Conservation (phyloP, 257 asterid species). For the Solanum pinnatisectum region DNA sequence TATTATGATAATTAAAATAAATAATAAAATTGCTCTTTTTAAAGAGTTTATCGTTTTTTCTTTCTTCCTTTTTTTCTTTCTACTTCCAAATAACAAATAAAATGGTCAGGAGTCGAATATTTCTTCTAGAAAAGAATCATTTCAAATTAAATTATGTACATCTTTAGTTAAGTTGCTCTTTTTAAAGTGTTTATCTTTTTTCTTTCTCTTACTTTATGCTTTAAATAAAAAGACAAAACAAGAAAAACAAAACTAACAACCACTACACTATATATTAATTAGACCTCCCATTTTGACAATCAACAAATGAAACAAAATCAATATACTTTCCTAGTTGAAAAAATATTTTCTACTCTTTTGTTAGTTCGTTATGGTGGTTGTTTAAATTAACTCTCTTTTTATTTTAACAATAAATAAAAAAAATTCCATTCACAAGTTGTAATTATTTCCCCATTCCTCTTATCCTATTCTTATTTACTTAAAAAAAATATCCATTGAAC, state of each 20-base stretch:
- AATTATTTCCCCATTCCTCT: no score
- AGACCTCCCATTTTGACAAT: background rate
- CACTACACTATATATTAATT: background rate
- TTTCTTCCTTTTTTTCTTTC: background rate
- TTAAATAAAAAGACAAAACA: background rate
- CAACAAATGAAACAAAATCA: background rate
- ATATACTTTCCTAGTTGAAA: background rate
- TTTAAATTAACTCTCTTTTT: background rate
- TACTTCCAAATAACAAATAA: background rate
- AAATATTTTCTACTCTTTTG: background rate
- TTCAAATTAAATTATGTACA: background rate
- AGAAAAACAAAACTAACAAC: background rate
- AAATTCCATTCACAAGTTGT: no score
- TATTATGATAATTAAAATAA: no score
- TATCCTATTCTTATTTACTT: background rate
- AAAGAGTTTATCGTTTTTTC: background rate
- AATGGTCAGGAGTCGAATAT: background rate
- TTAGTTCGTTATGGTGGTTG: fast-evolving
- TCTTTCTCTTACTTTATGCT: background rate
- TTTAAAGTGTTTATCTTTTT: background rate
- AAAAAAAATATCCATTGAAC: no score
- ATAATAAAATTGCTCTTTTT: background rate
- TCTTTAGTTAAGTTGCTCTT: background rate
- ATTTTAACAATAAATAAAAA: no score
- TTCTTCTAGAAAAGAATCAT: background rate